Evolutionary conservation across 2,329 filamentous ascomycete species (phyloP), one percentile per base, ranked within the genome.

Genomic region (Laburnicola sp.): DNA sequence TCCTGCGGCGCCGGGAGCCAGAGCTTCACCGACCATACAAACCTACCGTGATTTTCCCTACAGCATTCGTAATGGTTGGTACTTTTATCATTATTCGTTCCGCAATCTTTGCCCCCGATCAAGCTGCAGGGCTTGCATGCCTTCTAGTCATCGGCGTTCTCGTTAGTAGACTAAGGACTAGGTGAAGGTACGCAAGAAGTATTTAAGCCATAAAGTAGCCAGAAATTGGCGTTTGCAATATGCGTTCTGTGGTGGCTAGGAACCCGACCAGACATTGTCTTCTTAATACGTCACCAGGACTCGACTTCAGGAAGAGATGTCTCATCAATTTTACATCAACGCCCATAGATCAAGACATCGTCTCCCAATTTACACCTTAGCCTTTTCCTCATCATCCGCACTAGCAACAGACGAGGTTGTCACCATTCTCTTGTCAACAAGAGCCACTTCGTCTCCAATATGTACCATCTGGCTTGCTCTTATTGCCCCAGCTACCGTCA

Each of bases 71-170:
- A 0, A 38, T 82, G 0, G 82, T 86, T 1, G 85, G 83, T 51
- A 82, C 81, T 0, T 81, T 86, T 23, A 81, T 86, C 0, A 81
- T 86, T 0, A 61, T 82, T 0, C 71, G 84, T 9, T 83, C 83
- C 0, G 82, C 83, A 0, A 75, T 80, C 0, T 86, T 86, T 65
- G 82, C 82, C 0, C 83, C 82, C 0, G 56, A 76, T 0, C 80
- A 84, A 48, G 80, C 82, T 0, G 57, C 76, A 0, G 73, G 84
- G 1, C 69, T 86, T n/a, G 63, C 80, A 2, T 74, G 62, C 0
- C 73, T 86, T 1, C 81, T 83, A 76, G 47, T 71, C 1, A 34
- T 81, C 2, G 83, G 83, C 0, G 51, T 80, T 10, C 55, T 69
- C 0, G 76, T 80, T 5, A 63, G 64, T 36, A 55, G 50, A 8